These are phyloP conservation scores for Ceratobasidium papillatum DNA, from an alignment of 1,284 basidiomycete species.

Conservation along the genomic window DNA sequence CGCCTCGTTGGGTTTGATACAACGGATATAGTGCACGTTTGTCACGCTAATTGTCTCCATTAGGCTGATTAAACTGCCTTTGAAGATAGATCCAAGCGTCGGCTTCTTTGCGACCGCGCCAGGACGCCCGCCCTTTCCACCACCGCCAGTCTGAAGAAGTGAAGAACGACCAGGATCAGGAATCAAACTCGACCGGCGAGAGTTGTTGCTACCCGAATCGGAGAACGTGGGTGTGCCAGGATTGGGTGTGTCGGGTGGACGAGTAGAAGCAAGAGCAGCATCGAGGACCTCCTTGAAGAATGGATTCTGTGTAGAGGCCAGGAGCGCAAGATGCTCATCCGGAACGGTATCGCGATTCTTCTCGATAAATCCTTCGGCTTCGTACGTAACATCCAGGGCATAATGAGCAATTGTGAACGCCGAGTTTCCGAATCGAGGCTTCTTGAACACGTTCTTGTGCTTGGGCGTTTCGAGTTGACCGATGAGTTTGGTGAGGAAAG, in stretches of 20 bases:
- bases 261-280: conserved; percentile 76
- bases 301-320: conserved; percentile 85
- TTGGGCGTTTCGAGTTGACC: conserved; percentile 86
- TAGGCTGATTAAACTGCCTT: conserved; percentile 89
- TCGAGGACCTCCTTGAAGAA: conserved; percentile 97
- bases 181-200: conserved; percentile 80
- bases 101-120: conserved; percentile 86
- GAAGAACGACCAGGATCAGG: conserved; percentile 80
- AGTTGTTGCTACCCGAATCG: conserved; percentile 75
- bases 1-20: conserved; percentile 98
- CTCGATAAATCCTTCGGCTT: conserved; percentile 97
- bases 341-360: conserved; percentile 99
- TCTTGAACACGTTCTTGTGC: conserved; percentile 93
- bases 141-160: conserved; percentile 63
- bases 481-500: conserved; percentile 95
- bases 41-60: conserved; percentile 99
- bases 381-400: conserved; percentile 97
- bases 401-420: conserved; percentile 99
- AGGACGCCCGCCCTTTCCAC: conserved; percentile 62
- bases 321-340: conserved; percentile 92
- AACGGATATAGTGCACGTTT: conserved; percentile 99
- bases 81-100: conserved; percentile 98
- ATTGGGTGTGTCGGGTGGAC: conserved; percentile 65
- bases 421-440: conserved; percentile 95
- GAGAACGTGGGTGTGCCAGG: conserved; percentile 75